Percentiles rank a stretch among this genome's conserved stretches.
Evolutionary conservation across 768 basidiomycete genomes (phyloP).

Genomic region (Austroboletus eburneus): DNA sequence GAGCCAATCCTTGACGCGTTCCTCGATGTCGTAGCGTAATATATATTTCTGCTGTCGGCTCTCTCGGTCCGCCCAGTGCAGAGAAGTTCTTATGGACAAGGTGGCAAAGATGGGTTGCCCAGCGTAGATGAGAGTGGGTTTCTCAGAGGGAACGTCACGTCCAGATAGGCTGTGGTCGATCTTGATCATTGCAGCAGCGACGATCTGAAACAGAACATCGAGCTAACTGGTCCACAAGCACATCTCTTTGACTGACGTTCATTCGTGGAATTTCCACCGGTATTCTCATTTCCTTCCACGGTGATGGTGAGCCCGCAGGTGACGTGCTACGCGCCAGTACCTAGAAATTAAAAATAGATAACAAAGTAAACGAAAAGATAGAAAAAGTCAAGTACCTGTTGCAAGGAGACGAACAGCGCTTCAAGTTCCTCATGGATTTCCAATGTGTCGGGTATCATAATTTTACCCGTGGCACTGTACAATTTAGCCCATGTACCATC

Average conservation of each 20-base stretch:
- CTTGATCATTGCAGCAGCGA: conserved; percentile 54
- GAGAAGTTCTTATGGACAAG: conserved; percentile 65
- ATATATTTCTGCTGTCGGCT: conserved; percentile 42
- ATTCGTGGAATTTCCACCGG: conserved; percentile 84
- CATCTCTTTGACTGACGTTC: conserved; percentile 49
- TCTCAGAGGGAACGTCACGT: conserved; percentile 23
- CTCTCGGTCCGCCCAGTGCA: conserved; percentile 66
- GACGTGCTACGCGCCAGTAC: conserved; percentile 39
- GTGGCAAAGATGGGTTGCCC: conserved; percentile 79
- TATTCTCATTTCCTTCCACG: conserved; percentile 75
- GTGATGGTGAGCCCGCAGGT: conserved; percentile 29
- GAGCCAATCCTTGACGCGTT: conserved; percentile 81
- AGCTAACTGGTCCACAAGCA: neutral
- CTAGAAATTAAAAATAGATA: conserved; percentile 28
- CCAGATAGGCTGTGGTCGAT: conserved; percentile 45
- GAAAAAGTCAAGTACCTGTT: conserved; percentile 29
- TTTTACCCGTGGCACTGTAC: conserved; percentile 68
- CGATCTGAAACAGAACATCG: conserved; percentile 45
- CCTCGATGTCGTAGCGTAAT: conserved; percentile 80
- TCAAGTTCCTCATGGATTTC: conserved; percentile 29
- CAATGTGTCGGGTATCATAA: conserved; percentile 46
- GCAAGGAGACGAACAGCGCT: conserved; percentile 22
- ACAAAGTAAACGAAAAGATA: conserved; percentile 22
- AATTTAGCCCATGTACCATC: conserved; percentile 65
- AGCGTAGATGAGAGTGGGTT: conserved; percentile 58